phyloP scores from a whole-genome alignment of 306 rosid genomes.

The Prunus mira region DNA sequence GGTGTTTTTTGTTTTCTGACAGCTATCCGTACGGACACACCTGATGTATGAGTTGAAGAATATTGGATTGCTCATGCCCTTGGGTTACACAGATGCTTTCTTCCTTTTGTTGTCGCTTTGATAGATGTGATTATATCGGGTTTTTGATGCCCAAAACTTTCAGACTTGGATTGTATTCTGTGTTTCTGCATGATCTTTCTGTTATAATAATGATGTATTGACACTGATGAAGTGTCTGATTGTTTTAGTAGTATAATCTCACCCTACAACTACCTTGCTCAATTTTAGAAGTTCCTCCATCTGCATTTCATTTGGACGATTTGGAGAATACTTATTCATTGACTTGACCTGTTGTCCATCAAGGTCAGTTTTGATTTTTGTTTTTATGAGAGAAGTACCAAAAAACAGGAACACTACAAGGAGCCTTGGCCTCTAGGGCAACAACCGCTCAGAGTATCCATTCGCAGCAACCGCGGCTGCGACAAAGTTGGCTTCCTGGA shows the following conservation, averaged over 20 bases:
- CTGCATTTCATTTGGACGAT: not conserved
- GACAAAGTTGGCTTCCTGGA: no score
- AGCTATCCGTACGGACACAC: constrained; percentile 54
- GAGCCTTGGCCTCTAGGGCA: no score
- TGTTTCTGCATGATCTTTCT: constrained; percentile 2
- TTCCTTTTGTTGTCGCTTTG: not conserved
- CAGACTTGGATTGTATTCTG: not conserved
- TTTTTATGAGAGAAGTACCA: no score
- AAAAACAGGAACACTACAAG: no score
- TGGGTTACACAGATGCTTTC: not conserved
- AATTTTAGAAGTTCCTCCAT: no score
- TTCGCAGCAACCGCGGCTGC: no score
- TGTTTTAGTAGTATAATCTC: not conserved
- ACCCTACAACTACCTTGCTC: not conserved
- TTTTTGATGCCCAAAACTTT: not conserved
- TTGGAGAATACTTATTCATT: not conserved
- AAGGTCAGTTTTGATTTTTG: no score
- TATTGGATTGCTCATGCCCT: not conserved
- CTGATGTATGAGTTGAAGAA: constrained; percentile 33
- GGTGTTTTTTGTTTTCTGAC: constrained; percentile 15
- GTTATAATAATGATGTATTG: constrained; percentile 1
- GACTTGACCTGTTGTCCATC: no score
- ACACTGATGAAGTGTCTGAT: constrained; percentile 6
- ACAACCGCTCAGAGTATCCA: no score
- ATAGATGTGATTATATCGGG: constrained; percentile 4